A percentile compares a stretch with the other conserved stretches of the same genome.
phyloP scores from a whole-genome alignment of 768 basidiomycete species.

The Lyophyllum decastes region DNA sequence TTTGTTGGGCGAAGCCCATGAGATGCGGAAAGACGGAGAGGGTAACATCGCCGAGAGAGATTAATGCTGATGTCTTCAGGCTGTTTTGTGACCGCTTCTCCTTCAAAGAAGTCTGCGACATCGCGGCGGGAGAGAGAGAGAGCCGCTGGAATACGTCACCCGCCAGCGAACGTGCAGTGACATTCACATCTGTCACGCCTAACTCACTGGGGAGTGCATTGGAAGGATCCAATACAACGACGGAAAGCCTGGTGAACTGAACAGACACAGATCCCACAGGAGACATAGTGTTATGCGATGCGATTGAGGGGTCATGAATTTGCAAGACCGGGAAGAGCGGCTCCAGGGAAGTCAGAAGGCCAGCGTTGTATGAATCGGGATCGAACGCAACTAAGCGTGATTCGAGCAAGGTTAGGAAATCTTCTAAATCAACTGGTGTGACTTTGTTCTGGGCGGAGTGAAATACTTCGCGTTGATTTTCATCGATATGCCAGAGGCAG shows the following conservation, averaged over 20 bases:
- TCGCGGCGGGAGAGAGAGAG: slow-evolving; percentile 20
- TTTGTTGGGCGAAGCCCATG: slow-evolving; percentile 57
- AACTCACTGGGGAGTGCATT: slow-evolving; percentile 37
- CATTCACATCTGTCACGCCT: slow-evolving; percentile 28
- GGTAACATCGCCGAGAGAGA: slow-evolving; percentile 41
- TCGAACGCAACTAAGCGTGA: slow-evolving; percentile 44
- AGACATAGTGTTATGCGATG: not conserved
- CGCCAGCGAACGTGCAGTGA: slow-evolving; percentile 22
- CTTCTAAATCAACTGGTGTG: slow-evolving; percentile 23
- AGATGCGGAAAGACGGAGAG: slow-evolving; percentile 56
- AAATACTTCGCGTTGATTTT: slow-evolving; percentile 24
- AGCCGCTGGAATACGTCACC: slow-evolving; percentile 24
- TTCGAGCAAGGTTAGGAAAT: slow-evolving; percentile 36
- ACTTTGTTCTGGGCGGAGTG: not conserved
- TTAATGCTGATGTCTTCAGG: slow-evolving; percentile 31
- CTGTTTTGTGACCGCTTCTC: slow-evolving; percentile 31
- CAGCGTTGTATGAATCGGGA: slow-evolving; percentile 38
- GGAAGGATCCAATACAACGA: slow-evolving; percentile 35
- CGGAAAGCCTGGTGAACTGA: slow-evolving; percentile 25
- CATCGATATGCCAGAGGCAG: slow-evolving; percentile 48
- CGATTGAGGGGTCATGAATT: slow-evolving; percentile 3
- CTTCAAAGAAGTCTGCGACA: slow-evolving; percentile 49
- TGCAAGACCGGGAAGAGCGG: slow-evolving; percentile 26
- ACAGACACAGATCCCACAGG: slow-evolving; percentile 22
- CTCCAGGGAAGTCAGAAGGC: slow-evolving; percentile 30